phyloP scores from a whole-genome alignment of 495 filamentous ascomycete species.

The Sphaerosporella brunnea region DNA sequence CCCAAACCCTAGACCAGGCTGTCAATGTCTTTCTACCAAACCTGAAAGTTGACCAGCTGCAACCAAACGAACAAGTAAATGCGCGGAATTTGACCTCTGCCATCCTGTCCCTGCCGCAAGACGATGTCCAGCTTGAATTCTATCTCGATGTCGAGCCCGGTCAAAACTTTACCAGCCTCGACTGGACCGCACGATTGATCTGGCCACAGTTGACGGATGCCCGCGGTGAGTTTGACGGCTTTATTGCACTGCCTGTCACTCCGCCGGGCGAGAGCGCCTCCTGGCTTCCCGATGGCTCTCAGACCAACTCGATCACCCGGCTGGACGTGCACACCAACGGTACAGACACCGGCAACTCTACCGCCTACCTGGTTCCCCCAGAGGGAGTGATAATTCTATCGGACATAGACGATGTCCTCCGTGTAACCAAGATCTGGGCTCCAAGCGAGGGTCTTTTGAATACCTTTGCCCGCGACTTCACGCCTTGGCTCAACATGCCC shows the following conservation, averaged over 20 bases:
- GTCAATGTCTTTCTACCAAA: conserved; percentile 54
- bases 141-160: conserved; percentile 31
- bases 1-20: conserved; percentile 43
- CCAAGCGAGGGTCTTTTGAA: conserved; percentile 57
- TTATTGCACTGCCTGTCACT: conserved; percentile 38
- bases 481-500: conserved; percentile 63
- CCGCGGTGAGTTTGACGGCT: conserved; percentile 52
- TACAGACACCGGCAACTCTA: conserved; percentile 41
- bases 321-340: conserved; percentile 45
- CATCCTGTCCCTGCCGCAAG: conserved; percentile 57
- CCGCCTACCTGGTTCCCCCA: conserved; percentile 54
- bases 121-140: conserved; percentile 41
- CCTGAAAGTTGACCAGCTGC: conserved; percentile 40
- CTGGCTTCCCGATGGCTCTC: conserved; percentile 28
- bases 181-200: conserved; percentile 27
- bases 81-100: conserved; percentile 54
- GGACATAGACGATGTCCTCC: conserved; percentile 66
- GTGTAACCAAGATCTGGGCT: conserved; percentile 65
- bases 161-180: conserved; percentile 16
- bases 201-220: conserved; percentile 16
- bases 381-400: conserved; percentile 50
- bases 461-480: conserved; percentile 53
- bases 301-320: conserved; percentile 48
- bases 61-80: conserved; percentile 40
- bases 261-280: conserved; percentile 29